Evolutionary conservation across 441 rosid genomes (phyloP), one percentile per base, ranked within the genome.

Genomic region (Populus tomentosa): DNA sequence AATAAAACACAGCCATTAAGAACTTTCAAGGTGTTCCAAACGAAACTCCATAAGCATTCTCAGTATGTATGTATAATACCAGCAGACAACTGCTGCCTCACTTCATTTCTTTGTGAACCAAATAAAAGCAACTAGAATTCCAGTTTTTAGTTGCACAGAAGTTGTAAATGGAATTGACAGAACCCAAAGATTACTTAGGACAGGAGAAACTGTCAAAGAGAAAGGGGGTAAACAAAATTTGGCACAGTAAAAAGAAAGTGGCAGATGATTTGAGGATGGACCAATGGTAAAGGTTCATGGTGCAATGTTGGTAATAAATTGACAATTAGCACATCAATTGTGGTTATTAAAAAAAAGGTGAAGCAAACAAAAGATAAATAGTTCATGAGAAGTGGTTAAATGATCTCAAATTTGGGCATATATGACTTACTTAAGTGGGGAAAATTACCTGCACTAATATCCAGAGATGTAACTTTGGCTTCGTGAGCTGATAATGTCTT

Each of bases 401-500:
- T 5, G 61, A 42, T 66, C 3, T n/a, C 24, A 66, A 64, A 14
- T 33, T 67, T 10, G 28, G 21, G 21, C 9, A 18, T 18, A 32
- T 24, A 32, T 16, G 11, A 71, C 62, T 61, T 1, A 2, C 65
- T 70, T 68, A 13, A 73, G 70, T 56, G 63, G 28, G 53, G 76
- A 73, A 81, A 76, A 72, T 70, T 77, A 90, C 94, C 94, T 75
- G 87, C 82, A 61, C 83, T 40, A 64, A 94, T 78, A 85, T 94
- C 97, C 75, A 91, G 40, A 68, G 94, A 90, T 38, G 94, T 81
- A 23, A 94, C 93, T 81, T 92, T 91, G 30, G 95, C 90, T 86
- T 95, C 97, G 46, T 94, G 99, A 53, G 90, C 97, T 2, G 89
- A 83, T 79, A 94, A 84, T 75, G 89, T 84, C 82, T 85, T 95